Conservation (phyloP, 2,329 filamentous ascomycete species). For the Camptophora hylomeconis region DNA sequence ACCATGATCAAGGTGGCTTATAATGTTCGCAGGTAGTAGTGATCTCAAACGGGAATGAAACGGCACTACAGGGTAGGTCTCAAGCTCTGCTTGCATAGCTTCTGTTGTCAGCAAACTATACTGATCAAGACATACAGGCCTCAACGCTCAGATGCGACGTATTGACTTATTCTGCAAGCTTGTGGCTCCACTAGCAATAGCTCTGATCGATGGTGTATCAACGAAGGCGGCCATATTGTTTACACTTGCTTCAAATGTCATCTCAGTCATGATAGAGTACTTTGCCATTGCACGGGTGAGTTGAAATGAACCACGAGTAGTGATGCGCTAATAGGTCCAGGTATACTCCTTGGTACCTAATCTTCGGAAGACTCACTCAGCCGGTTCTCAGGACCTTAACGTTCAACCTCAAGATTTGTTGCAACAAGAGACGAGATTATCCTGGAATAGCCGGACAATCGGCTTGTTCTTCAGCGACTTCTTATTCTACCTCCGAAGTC, state of each 20-base stretch:
- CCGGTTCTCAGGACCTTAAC: too few relatives aligned
- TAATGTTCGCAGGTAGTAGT: slow-evolving; percentile 20
- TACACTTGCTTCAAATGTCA: slow-evolving; percentile 32
- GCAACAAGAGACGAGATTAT: too few relatives aligned
- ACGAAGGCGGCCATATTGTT: slow-evolving; percentile 33
- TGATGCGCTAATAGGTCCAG: too few relatives aligned
- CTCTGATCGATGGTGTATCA: slow-evolving; percentile 32
- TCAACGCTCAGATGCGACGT: slow-evolving; percentile 43
- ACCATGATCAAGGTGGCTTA: slow-evolving; percentile 1
- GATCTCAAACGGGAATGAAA: slow-evolving; percentile 20
- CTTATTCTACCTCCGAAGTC: slow-evolving; percentile 25
- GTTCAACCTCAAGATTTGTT: too few relatives aligned
- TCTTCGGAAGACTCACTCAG: too few relatives aligned
- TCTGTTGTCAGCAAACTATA: slow-evolving; percentile 8
- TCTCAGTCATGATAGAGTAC: slow-evolving; percentile 28
- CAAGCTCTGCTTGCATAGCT: too few relatives aligned
- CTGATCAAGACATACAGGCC: slow-evolving; percentile 13
- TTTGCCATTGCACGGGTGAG: slow-evolving; percentile 25
- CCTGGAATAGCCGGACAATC: too few relatives aligned
- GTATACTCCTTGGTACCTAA: too few relatives aligned
- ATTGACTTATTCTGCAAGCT: slow-evolving; percentile 48
- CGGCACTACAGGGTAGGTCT: slow-evolving; percentile 30
- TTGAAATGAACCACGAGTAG: slow-evolving; percentile 4
- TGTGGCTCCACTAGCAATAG: slow-evolving; percentile 39
- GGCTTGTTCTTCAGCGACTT: too few relatives aligned